Evolutionary conservation across 176 grass and related monocot species (phyloP), one percentile per base, ranked within the genome.

Genomic region (Saccharum officinarum): DNA sequence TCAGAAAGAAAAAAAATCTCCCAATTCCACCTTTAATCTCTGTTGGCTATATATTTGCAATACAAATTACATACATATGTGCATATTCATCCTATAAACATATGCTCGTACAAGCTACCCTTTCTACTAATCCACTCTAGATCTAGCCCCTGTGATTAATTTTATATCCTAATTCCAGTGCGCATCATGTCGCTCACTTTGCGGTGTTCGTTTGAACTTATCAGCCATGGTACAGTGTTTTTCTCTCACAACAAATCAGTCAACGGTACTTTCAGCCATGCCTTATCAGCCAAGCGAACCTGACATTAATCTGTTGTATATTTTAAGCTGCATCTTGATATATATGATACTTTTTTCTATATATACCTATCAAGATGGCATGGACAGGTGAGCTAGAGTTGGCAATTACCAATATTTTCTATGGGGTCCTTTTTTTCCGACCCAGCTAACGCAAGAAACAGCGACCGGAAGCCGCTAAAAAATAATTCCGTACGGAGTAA

Each of bases 381-480:
- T 69, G 77, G 87, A 75, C 59, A n/a, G 84, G 1, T 75, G 80
- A 75, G 31, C 75, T 63, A 87, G 60, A 80, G 75, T 87, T 90
- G 84, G 75, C 84, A 84, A 73, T 67, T 5, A 11, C 77, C 3
- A 3, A 4, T 26, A 28, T 28, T 63, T 25, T 12, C n/a, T 12
- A 18, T 12, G 9, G 59, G 59, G 10, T 61, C 25, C 22, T 61
- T n/a, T 23, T 41, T 81, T 90, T 25, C 45, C 13, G 60, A 69
- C 76, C 40, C 63, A 62, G 37, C 41, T 26, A 49, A 78, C 20
- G 23, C 67, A 38, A 8, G 44, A 1, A 86, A 74, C 55, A 60
- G 73, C 47, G 46, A 69, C 70, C 8, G 4, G 36, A 67, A 8
- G 42, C 5, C 28, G 14, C 9, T 14, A 71, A 78, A 34, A 13